A percentile compares a stretch with the other conserved stretches of the same genome.
Conservation (phyloP, 495 filamentous ascomycete genomes). For the Trichoderma erinaceum region DNA sequence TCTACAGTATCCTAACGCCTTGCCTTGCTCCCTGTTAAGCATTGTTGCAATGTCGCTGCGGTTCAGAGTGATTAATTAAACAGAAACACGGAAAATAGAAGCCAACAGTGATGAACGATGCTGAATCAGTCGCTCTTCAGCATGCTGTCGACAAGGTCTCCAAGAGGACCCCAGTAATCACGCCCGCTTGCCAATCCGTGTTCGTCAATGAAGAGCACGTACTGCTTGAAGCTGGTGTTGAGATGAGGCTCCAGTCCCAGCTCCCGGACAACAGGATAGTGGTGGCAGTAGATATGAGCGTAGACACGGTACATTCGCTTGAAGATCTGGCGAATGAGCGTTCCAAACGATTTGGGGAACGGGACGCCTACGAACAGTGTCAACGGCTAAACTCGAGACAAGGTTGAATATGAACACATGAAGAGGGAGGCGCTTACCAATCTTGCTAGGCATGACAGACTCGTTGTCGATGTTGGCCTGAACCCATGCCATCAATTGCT, state of each 20-base stretch:
- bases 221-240: constrained; percentile 99
- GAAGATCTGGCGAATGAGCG: constrained; percentile 86
- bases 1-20: constrained; percentile 11
- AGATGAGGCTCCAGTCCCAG: constrained; percentile 94
- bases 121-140: constrained; percentile 71
- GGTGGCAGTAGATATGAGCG: constrained; percentile 98
- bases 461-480: constrained; percentile 95
- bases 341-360: constrained; percentile 88
- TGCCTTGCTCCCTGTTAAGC: constrained; percentile 9
- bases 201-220: constrained; percentile 94
- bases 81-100: constrained; percentile 2
- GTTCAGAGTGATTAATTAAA: background rate
- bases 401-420: too few relatives aligned
- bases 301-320: constrained; percentile 98
- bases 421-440: constrained; percentile 48
- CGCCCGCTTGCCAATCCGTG: constrained; percentile 82
- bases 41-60: constrained; percentile 6
- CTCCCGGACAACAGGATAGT: constrained; percentile 94
- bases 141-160: constrained; percentile 96
- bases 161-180: constrained; percentile 96
- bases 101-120: background rate
- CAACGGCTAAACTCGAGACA: background rate
- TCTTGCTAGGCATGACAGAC: constrained; percentile 84
- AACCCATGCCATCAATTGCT: constrained; percentile 95
- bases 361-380: constrained; percentile 61